Conservation (phyloP, 2,329 filamentous ascomycete species). For the Thyridium curvatum region DNA sequence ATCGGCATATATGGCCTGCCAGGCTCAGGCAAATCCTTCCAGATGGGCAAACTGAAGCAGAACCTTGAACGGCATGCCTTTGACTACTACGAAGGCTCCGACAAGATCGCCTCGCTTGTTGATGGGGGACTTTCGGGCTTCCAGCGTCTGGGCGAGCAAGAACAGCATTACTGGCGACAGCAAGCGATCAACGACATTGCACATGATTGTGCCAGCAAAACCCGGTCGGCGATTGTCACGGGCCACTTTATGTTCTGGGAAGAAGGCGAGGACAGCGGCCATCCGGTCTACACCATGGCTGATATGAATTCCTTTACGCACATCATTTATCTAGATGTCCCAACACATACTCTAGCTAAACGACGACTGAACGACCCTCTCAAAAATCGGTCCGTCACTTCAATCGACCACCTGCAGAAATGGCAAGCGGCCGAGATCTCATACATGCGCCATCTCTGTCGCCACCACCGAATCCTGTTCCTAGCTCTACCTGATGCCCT, state of each 20-base stretch:
- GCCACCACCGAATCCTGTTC: constrained; percentile 39
- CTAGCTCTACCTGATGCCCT: too few relatives aligned
- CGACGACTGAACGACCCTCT: constrained; percentile 28
- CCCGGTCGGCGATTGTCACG: constrained; percentile 38
- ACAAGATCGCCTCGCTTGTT: constrained; percentile 33
- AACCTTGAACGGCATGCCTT: constrained; percentile 27
- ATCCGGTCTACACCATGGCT: constrained; percentile 30
- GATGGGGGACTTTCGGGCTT: constrained; percentile 43
- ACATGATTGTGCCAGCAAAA: constrained; percentile 22
- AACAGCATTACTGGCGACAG: constrained; percentile 31
- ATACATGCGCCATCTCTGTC: constrained; percentile 36
- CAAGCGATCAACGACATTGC: constrained; percentile 38
- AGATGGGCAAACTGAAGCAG: constrained; percentile 32
- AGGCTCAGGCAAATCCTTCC: constrained; percentile 29
- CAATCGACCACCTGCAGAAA: constrained; percentile 28
- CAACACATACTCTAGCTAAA: constrained; percentile 25
- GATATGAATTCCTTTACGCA: constrained; percentile 47
- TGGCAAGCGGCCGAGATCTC: constrained; percentile 43
- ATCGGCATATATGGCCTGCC: constrained; percentile 2
- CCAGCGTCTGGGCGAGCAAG: constrained; percentile 22
- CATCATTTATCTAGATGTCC: constrained; percentile 48
- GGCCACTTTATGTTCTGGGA: constrained; percentile 52
- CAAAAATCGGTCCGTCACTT: constrained; percentile 24
- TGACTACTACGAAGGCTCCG: constrained; percentile 46
- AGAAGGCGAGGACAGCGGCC: constrained; percentile 20